Base-by-base conservation (phyloP, 768 basidiomycete species). In the Phanerochaete sordida region DNA sequence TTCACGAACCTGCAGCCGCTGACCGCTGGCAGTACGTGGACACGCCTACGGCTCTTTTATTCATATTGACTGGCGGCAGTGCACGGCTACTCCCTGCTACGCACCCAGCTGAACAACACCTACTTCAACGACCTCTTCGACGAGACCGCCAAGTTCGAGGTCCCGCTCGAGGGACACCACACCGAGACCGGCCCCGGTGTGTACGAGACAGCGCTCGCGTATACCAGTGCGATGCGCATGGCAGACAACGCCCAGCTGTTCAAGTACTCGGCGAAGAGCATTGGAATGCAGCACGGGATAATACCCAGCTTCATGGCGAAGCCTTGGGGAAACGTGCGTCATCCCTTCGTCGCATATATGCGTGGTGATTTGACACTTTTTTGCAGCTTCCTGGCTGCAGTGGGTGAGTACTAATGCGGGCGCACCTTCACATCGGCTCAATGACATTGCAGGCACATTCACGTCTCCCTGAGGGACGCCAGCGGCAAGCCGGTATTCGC, bases 251-350 rank as follows among this genome's bases (percentile, higher is more conserved):
- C 95, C 0, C 82, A 88, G 55, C 76, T 99, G 49, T 99, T 93
- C 84, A 99, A 99, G 72, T 91, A 88, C 65, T 73, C 91, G 15
- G 91, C 93, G 2, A 98, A 98, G 79, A 93, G 93, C 60, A 75
- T 96, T 1, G 96, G 96, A 0, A 91, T 97, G 82, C 85, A 88
- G 70, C 80, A 90, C 64, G 91, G 90, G 9, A 79, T 99, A 57
- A 83, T 93, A 39, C 96, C 97, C 1, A 96, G 93, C 61, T 99
- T 99, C 75, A 98, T 98, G 96, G 95, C 95, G 0, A 98, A 98
- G 68, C 95, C 95, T 26, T 97, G 93, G 91, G 88, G 87, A 31
- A 87, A 93, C 68, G 94, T 95, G 68, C 69, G 88, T 77, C 13
- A 33, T 8, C 58, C 23, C 50, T 28, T 35, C 26, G 5, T 12